Percentiles rank a stretch among this genome's conserved stretches.
Evolutionary conservation across 148 eudicot genomes (phyloP).

Genomic region (Rhododendron molle): DNA sequence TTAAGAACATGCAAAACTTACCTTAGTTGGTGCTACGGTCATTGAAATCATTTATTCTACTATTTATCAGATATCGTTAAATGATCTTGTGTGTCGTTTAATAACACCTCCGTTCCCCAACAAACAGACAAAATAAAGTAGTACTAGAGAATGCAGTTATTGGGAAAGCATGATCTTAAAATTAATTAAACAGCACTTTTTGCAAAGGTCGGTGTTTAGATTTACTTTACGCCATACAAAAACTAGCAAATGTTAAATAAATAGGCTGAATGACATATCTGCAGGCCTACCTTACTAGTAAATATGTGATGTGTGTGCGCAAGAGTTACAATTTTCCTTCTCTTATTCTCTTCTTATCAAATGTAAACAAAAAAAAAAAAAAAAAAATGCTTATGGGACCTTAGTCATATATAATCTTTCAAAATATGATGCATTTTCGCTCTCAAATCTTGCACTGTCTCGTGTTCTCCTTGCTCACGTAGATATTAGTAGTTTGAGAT

Average conservation of each 20-base stretch:
- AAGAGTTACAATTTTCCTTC: not conserved
- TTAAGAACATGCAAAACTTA: not conserved
- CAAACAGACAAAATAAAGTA: not conserved
- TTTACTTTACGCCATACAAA: not conserved
- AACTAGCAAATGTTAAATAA: not conserved
- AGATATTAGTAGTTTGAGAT: not conserved
- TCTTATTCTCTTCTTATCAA: not conserved
- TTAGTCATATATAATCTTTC: no score
- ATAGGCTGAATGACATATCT: not conserved
- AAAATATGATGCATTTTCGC: no score
- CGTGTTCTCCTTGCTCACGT: no score
- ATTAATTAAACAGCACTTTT: not conserved
- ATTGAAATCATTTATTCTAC: not conserved
- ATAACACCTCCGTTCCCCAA: not conserved
- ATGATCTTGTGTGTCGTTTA: not conserved
- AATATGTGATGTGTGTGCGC: not conserved
- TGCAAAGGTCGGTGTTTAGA: not conserved
- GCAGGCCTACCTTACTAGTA: not conserved
- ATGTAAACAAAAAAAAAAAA: not conserved
- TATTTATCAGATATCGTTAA: not conserved
- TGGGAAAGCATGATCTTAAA: not conserved
- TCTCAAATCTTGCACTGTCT: no score
- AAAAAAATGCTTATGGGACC: not conserved
- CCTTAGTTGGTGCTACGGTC: not conserved
- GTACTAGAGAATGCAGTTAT: not conserved